Evolutionary conservation across 2,329 filamentous ascomycete species (phyloP).

Genomic region (Microsporum audouinii): DNA sequence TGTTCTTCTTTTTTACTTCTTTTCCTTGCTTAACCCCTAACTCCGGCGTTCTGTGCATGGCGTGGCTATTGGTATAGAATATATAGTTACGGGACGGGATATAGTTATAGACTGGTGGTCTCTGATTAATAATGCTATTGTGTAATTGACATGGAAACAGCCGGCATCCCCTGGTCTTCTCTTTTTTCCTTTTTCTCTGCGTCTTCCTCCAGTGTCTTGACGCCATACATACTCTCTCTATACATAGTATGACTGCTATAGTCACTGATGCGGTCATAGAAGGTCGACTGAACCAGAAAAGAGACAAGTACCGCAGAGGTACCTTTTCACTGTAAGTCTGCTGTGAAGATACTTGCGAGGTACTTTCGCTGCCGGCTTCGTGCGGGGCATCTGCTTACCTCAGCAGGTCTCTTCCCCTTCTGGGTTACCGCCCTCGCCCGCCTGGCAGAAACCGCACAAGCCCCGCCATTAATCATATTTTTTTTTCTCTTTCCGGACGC

Average conservation of each 20-base stretch:
- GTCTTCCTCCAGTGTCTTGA: not conserved
- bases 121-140: not conserved
- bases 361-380: not conserved
- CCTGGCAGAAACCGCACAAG: conserved; percentile 14
- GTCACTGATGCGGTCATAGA: not conserved
- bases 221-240: too few species aligned
- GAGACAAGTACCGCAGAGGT: not conserved
- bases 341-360: not conserved
- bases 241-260: too few species aligned
- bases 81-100: not conserved
- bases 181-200: not conserved
- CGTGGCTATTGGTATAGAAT: not conserved
- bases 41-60: not conserved
- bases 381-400: conserved; percentile 7
- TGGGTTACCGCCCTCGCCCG: conserved; percentile 5
- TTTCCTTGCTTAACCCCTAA: conserved; percentile 1
- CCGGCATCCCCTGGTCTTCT: not conserved
- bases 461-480: conserved; percentile 7
- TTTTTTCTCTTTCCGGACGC: conserved; percentile 15
- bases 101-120: not conserved
- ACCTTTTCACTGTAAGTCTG: not conserved
- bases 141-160: not conserved
- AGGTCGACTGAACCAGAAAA: not conserved
- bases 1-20: not conserved
- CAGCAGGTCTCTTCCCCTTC: conserved; percentile 4